These are phyloP conservation scores for Neonectria punicea DNA, from an alignment of 2,329 filamentous ascomycete genomes.

Conservation along the genomic window DNA sequence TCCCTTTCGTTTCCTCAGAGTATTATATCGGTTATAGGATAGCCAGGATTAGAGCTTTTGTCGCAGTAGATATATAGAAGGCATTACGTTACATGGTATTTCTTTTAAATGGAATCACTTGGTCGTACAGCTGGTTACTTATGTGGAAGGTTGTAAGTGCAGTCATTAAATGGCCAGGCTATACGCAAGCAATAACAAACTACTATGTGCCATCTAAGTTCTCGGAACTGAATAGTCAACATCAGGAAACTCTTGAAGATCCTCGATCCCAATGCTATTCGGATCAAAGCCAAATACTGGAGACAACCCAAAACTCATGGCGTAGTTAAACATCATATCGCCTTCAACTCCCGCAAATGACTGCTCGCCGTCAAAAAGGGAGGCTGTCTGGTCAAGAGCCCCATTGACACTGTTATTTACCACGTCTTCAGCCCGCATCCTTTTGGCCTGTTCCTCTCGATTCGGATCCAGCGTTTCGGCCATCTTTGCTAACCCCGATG, in stretches of 20 bases:
- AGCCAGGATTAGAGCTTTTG: background rate
- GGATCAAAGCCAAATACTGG: constrained; percentile 45
- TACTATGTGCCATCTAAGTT: background rate
- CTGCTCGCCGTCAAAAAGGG: constrained; percentile 9
- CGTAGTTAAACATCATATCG: constrained; percentile 35
- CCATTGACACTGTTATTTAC: background rate
- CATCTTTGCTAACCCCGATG: constrained; percentile 56
- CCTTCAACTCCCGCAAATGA: constrained; percentile 23
- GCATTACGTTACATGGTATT: background rate
- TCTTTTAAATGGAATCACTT: too few species aligned
- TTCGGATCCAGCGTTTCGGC: constrained; percentile 26
- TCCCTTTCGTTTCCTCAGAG: too few species aligned
- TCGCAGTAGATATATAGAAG: background rate
- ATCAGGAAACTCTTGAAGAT: constrained; percentile 22
- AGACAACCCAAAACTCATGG: constrained; percentile 44
- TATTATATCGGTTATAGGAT: background rate
- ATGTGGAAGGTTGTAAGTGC: background rate
- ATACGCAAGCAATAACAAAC: too few species aligned
- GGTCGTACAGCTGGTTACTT: background rate
- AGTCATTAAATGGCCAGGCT: background rate
- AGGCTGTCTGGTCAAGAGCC: constrained; percentile 1
- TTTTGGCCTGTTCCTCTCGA: background rate
- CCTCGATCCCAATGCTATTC: constrained; percentile 25
- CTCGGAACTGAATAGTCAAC: constrained; percentile 4
- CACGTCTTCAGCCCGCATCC: constrained; percentile 2